Conservation (phyloP, 1,284 basidiomycete species). For the Mrakiaceae sp. region DNA sequence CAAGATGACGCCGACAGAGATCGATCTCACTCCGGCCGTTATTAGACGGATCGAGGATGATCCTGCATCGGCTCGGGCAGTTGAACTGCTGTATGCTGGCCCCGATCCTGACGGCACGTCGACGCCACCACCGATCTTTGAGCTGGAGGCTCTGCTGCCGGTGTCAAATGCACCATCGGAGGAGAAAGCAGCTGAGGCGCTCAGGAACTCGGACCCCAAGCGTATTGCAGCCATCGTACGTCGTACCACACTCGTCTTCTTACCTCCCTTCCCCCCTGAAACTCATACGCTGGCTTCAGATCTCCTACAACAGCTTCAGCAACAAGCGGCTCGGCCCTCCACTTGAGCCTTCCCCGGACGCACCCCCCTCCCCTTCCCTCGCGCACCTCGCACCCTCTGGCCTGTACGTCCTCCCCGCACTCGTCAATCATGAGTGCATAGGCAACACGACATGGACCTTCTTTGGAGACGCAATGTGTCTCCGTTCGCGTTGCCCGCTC, state of each 20-base stretch:
- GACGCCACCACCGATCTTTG: not conserved
- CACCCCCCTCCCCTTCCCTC: too few species aligned
- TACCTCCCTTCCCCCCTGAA: not conserved
- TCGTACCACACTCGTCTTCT: not conserved
- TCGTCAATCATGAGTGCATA: not conserved
- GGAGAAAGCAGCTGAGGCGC: not conserved
- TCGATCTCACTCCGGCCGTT: not conserved
- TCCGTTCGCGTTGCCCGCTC: too few species aligned
- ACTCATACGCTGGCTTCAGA: not conserved
- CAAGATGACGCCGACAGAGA: not conserved
- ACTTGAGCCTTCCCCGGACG: too few species aligned
- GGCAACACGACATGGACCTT: too few species aligned
- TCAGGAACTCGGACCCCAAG: not conserved
- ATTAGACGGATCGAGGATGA: not conserved
- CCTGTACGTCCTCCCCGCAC: not conserved
- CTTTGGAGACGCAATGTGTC: too few species aligned
- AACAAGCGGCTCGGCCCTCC: not conserved
- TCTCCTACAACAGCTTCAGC: not conserved
- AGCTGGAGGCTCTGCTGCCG: not conserved
- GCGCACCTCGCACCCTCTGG: not conserved
- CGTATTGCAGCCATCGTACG: not conserved
- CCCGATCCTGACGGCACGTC: too few species aligned
- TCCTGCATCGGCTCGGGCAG: not conserved
- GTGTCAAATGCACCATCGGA: not conserved
- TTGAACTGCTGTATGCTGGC: not conserved